A percentile compares a stretch with the other conserved stretches of the same genome.
phyloP scores from a whole-genome alignment of 2,329 filamentous ascomycete species.

The Parasarocladium wereldwijsianum region DNA sequence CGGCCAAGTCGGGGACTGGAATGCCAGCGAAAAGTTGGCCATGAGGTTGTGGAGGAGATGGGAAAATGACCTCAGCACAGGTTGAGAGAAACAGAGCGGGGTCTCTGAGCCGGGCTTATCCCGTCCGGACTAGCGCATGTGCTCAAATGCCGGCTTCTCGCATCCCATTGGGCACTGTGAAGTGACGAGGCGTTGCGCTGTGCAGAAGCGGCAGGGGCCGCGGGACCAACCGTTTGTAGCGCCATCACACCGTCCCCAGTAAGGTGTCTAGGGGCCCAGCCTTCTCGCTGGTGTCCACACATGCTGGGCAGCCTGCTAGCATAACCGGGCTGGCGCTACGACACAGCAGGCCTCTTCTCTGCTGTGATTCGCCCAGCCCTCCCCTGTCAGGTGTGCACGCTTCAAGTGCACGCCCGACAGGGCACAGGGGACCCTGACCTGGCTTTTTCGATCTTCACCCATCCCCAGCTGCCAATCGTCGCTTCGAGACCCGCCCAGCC shows the following conservation, averaged over 20 bases:
- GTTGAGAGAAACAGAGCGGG: no score
- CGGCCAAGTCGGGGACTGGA: no score
- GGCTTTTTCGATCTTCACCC: constrained; percentile 4
- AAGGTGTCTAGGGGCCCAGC: not conserved
- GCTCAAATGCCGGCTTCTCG: constrained; percentile 1
- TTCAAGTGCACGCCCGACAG: not conserved
- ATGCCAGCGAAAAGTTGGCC: no score
- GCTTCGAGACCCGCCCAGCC: constrained; percentile 11
- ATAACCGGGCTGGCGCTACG: constrained; percentile 2
- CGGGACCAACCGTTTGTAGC: constrained; percentile 30
- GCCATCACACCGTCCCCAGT: constrained; percentile 10
- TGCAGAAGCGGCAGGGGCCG: constrained; percentile 29
- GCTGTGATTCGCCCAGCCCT: not conserved
- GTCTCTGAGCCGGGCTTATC: no score
- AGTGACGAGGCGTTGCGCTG: constrained; percentile 29
- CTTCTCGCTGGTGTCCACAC: not conserved
- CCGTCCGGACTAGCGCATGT: constrained; percentile 5
- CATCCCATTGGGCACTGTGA: constrained; percentile 20
- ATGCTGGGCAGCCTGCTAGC: not conserved
- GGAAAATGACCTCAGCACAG: no score
- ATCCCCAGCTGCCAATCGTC: constrained; percentile 4
- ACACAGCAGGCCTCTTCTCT: not conserved
- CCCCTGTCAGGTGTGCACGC: not conserved
- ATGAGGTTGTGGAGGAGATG: no score
- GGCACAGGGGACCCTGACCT: not conserved